phyloP scores from a whole-genome alignment of 1,139 yeast genomes.

The Debaryomycetaceae sp. region DNA sequence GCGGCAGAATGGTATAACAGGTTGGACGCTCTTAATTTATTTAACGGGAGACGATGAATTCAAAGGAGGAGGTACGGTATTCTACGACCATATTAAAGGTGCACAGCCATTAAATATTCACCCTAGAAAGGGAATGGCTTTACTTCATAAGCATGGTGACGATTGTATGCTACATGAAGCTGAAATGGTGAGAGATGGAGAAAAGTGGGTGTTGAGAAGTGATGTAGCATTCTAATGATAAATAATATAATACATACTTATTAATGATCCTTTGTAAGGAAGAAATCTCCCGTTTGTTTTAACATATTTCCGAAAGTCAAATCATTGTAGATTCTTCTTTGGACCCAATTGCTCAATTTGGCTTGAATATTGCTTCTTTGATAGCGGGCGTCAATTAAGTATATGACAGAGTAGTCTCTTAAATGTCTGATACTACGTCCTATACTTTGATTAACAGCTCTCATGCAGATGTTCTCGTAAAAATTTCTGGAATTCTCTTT shows the following conservation, averaged over 20 bases:
- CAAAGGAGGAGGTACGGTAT: slow-evolving; percentile 62
- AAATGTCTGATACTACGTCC: slow-evolving; percentile 90
- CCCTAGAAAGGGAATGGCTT: slow-evolving; percentile 57
- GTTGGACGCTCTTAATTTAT: slow-evolving; percentile 61
- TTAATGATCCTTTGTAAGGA: slow-evolving; percentile 11
- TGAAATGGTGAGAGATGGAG: slow-evolving; percentile 49
- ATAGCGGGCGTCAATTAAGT: slow-evolving; percentile 69
- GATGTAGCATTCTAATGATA: slow-evolving; percentile 43
- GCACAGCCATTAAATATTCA: slow-evolving; percentile 33
- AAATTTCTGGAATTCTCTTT: slow-evolving; percentile 51
- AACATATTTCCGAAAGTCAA: slow-evolving; percentile 11
- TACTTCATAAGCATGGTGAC: slow-evolving; percentile 65
- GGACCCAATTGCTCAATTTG: slow-evolving; percentile 81
- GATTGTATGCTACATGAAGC: slow-evolving; percentile 65
- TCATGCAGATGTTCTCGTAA: slow-evolving; percentile 86
- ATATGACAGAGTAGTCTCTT: slow-evolving; percentile 75
- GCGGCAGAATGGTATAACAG: slow-evolving; percentile 38
- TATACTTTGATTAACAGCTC: slow-evolving; percentile 88
- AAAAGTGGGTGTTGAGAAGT: slow-evolving; percentile 63
- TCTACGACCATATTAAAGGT: slow-evolving; percentile 34
- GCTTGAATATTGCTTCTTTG: slow-evolving; percentile 42
- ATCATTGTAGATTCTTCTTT: slow-evolving; percentile 29
- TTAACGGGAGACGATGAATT: slow-evolving; percentile 58
- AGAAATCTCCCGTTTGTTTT: slow-evolving; percentile 23
- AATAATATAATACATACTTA: slow-evolving; percentile 1